Evolutionary conservation across 176 grass and related monocot species (phyloP), one percentile per base, ranked within the genome.

Genomic region (Canna indica): DNA sequence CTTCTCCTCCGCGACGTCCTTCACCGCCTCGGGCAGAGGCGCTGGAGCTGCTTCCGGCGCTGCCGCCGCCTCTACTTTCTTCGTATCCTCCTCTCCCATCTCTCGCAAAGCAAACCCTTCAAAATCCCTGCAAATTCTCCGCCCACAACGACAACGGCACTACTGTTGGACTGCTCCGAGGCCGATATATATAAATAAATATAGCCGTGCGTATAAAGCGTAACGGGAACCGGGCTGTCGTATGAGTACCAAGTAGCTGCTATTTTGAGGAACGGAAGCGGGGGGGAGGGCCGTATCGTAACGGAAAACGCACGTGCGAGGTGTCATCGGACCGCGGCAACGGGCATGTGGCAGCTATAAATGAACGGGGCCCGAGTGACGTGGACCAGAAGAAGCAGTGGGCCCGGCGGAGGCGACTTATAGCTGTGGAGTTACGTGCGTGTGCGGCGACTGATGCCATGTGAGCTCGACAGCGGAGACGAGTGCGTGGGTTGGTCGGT

Each of bases 1-100:
- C 71, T 73, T 73, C 71, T 73, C 71, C 71, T 73, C 53, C 53
- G 54, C 25, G 5, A 60, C 54, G 16, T 44, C 71, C 54, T 44
- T 73, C 34, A 39, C 53, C n/a, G 71, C 36, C 35, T 73, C 71
- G 53, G 71, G 44, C 14, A 3, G 42, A 12, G 67, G 12, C 39
- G 18, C 16, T 4, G 67, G 26, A 62, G 59, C 15, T 17, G 27
- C 13, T 38, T 70, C 67, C 31, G 33, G 15, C 71, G 7, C 52
- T 29, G 22, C 17, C n/a, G 53, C 13, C 53, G 18, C 36, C 56
- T 60, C 71, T 25, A 44, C 41, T 5, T 11, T 44, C 5, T 44
- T 44, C 41, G 41, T 14, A 8, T 67, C 54, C 56, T 60, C 71
- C 36, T 38, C 68, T 1, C 71, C 53, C 71, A 73, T 73, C 71